Conservation (phyloP, 2,329 filamentous ascomycete species). For the Paecilomyces formosus region DNA sequence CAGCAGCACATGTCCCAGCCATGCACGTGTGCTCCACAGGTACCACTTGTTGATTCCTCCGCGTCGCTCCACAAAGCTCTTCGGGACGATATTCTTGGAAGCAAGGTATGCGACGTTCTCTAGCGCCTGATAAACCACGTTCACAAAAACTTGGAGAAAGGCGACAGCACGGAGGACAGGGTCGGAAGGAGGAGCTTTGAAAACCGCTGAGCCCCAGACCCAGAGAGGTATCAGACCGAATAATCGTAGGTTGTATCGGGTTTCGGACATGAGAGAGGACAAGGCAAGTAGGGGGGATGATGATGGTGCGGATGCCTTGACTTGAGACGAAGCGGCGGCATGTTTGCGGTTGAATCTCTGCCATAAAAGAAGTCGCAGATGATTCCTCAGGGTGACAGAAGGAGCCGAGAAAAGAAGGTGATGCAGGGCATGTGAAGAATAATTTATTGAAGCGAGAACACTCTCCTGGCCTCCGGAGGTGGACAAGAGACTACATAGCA, state of each 20-base stretch:
- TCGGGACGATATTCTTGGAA: constrained; percentile 60
- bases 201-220: constrained; percentile 63
- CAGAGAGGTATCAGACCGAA: constrained; percentile 66
- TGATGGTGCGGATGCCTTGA: constrained; percentile 17
- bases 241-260: constrained; percentile 48
- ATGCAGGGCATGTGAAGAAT: constrained; percentile 55
- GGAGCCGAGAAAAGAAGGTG: constrained; percentile 52
- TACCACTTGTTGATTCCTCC: constrained; percentile 55
- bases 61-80: constrained; percentile 28
- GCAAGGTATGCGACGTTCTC: constrained; percentile 80
- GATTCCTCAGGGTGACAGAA: constrained; percentile 31
- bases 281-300: constrained; percentile 44
- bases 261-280: constrained; percentile 41
- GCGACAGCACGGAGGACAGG: constrained; percentile 46
- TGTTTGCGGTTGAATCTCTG: constrained; percentile 14
- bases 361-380: constrained; percentile 34
- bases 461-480: constrained; percentile 64
- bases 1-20: constrained; percentile 68
- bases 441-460: constrained; percentile 61
- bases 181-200: constrained; percentile 39
- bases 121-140: constrained; percentile 64
- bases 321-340: constrained; percentile 20
- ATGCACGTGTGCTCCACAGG: constrained; percentile 69
- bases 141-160: constrained; percentile 60
- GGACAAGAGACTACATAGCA: constrained; percentile 52